Evolutionary conservation across 768 basidiomycete genomes (phyloP), one percentile per base, ranked within the genome.

Genomic region (Serendipita sp.): DNA sequence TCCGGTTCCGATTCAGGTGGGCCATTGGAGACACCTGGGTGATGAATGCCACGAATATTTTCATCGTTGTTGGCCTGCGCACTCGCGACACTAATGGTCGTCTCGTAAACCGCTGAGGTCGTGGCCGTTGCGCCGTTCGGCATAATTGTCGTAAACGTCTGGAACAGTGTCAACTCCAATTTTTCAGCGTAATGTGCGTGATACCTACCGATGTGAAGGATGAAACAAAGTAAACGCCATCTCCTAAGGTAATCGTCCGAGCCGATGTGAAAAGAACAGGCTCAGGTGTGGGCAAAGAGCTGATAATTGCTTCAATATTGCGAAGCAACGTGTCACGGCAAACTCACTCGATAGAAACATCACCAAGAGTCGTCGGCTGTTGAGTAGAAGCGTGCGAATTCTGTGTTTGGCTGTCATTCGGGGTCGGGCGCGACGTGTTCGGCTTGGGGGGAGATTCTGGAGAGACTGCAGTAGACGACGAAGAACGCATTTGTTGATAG

Each of bases 241-340:
- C 0, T n/a, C 17, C 20, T 4, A n/a, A 4, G 26, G 24, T 58
- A 31, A 58, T 24, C 17, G 53, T 58, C 53, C 24, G 17, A 26
- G 53, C 53, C 53, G 53, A 58, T 58, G 53, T 34, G 53, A 58
- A 58, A 28, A 31, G 53, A 50, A 50, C 20, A 22, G 45, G 45
- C 17, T 9, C 45, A 50, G 45, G 38, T 14, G 38, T 38, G 38
- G 38, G 38, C 38, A 38, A 38, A 14, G 38, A 38, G 38, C 38
- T 38, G 38, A 38, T 38, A 38, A 38, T 38, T 38, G 5, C 5
- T 38, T 7, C 5, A 38, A 38, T 38, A 38, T 38, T 38, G 38
- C 14, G 38, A 14, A 38, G 38, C 38, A 7, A 5, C 7, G 38
- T 38, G 38, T 38, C 38, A 38, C 34, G 34, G 34, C n/a, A 38